A percentile compares a stretch with the other conserved stretches of the same genome.
Conservation (phyloP, 1,284 basidiomycete genomes). For the Ustilago sp. region DNA sequence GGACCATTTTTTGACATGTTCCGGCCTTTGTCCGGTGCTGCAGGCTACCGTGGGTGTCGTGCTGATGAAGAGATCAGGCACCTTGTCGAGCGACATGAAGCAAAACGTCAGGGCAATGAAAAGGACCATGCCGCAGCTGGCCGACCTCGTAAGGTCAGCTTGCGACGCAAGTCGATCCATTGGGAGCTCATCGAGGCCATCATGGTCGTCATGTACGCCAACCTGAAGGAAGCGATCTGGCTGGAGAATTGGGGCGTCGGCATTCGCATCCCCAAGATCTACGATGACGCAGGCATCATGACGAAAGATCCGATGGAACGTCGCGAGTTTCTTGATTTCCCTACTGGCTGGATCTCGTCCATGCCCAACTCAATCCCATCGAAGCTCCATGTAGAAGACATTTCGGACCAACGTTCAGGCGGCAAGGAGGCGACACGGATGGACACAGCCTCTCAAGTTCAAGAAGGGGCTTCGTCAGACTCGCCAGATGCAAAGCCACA, state of each 20-base stretch:
- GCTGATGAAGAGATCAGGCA: slow-evolving; percentile 29
- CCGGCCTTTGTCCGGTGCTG: slow-evolving; percentile 19
- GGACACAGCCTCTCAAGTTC: slow-evolving; percentile 2
- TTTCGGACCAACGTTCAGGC: background rate
- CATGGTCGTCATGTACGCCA: slow-evolving; percentile 59
- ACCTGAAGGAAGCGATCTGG: slow-evolving; percentile 52
- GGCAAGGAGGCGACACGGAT: slow-evolving; percentile 2
- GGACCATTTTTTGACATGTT: slow-evolving; percentile 27
- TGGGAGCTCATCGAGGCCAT: slow-evolving; percentile 57
- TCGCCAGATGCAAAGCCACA: slow-evolving; percentile 40
- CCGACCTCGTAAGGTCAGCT: slow-evolving; percentile 4
- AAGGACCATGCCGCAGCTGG: background rate
- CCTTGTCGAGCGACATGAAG: slow-evolving; percentile 18
- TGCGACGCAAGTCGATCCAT: slow-evolving; percentile 46
- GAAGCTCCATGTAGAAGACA: slow-evolving; percentile 11
- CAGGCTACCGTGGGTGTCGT: slow-evolving; percentile 28
- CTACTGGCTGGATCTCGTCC: slow-evolving; percentile 41
- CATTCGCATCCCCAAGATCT: slow-evolving; percentile 50
- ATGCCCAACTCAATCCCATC: slow-evolving; percentile 16
- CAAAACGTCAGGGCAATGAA: background rate
- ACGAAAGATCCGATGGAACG: slow-evolving; percentile 39
- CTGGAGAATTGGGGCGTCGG: slow-evolving; percentile 53
- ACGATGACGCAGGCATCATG: slow-evolving; percentile 21
- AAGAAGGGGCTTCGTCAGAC: background rate
- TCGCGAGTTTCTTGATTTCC: slow-evolving; percentile 38